Evolutionary conservation across 441 rosid species (phyloP).

Genomic region (Populus trichocarpa): DNA sequence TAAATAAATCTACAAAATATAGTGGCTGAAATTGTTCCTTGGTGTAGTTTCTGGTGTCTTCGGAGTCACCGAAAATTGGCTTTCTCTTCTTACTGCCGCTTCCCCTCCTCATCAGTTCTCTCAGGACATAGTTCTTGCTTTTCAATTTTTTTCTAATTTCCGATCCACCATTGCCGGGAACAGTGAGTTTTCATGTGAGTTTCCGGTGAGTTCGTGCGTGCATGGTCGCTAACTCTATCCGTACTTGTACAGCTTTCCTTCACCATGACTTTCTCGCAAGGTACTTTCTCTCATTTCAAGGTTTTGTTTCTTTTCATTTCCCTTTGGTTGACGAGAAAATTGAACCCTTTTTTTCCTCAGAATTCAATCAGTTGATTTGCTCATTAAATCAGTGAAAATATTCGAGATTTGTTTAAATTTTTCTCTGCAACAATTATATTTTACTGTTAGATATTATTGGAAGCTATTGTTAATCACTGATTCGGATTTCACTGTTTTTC

Average conservation of each 20-base stretch:
- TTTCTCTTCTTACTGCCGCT: slow-evolving; percentile 15
- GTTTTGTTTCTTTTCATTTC: slow-evolving; percentile 18
- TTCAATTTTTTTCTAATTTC: neutral
- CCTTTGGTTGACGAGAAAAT: slow-evolving; percentile 38
- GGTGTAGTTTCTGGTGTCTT: slow-evolving; percentile 41
- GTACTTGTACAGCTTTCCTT: slow-evolving; percentile 29
- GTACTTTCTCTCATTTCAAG: slow-evolving; percentile 29
- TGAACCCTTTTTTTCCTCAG: neutral
- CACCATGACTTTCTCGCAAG: slow-evolving; percentile 30
- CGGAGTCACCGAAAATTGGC: slow-evolving; percentile 27
- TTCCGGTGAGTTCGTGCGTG: slow-evolving; percentile 1
- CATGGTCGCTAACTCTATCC: slow-evolving; percentile 27
- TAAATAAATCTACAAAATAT: slow-evolving; percentile 36
- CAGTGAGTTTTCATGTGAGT: slow-evolving; percentile 26
- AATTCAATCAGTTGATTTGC: no score
- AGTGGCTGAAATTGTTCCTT: slow-evolving; percentile 91
- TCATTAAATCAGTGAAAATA: neutral
- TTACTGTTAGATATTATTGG: slow-evolving; percentile 2
- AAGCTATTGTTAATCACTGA: slow-evolving; percentile 32
- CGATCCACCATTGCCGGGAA: slow-evolving; percentile 37
- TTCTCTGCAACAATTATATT: slow-evolving; percentile 27
- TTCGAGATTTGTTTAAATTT: neutral
- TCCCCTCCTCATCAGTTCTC: slow-evolving; percentile 12
- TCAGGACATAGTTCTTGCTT: neutral
- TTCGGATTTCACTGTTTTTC: slow-evolving; percentile 17